phyloP scores from a whole-genome alignment of 306 rosid genomes.

The Lotus japonicus region DNA sequence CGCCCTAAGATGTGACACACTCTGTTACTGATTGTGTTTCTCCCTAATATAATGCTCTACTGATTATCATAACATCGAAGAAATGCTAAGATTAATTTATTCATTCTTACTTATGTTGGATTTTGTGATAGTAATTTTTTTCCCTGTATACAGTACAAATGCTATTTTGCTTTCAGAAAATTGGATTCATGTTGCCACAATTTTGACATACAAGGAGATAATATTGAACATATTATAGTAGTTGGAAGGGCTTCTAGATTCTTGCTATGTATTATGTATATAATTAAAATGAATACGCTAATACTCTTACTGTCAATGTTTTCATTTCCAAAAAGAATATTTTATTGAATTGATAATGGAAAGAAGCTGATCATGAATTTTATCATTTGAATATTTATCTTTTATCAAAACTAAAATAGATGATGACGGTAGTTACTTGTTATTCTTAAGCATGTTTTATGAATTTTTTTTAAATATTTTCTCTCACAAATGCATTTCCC shows the following conservation, averaged over 20 bases:
- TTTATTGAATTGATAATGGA: background rate
- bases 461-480: background rate
- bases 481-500: background rate
- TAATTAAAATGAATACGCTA: background rate
- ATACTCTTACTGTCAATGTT: background rate
- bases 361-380: background rate
- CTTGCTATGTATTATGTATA: background rate
- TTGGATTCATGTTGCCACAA: background rate
- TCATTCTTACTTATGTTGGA: background rate
- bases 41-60: too few relatives aligned
- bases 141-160: background rate
- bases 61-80: too few relatives aligned
- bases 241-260: background rate
- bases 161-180: background rate
- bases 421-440: background rate
- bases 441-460: background rate
- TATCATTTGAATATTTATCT: background rate
- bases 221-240: background rate
- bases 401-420: background rate
- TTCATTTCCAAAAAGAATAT: background rate
- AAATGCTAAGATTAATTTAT: background rate
- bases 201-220: background rate
- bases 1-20: background rate
- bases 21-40: too few relatives aligned
- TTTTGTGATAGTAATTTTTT: background rate